Evolutionary conservation across 768 basidiomycete genomes (phyloP).

Genomic region (Boletus sp.): DNA sequence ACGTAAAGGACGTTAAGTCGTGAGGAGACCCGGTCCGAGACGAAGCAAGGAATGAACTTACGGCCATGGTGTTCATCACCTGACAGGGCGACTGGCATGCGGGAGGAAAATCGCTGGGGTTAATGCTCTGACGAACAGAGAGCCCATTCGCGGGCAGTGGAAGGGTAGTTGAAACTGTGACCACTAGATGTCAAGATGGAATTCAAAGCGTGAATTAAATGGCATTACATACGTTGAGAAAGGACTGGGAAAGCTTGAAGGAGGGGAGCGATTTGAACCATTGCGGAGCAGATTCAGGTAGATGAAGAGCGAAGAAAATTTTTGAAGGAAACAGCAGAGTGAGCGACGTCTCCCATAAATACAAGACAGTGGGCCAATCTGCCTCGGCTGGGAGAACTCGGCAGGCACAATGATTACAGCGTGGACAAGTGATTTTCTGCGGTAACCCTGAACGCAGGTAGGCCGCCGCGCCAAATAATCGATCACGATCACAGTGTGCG

Average conservation of each 20-base stretch:
- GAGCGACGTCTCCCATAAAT: not conserved
- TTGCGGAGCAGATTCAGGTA: not conserved
- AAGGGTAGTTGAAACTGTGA: not conserved
- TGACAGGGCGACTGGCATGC: conserved; percentile 20
- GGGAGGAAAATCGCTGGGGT: conserved; percentile 8
- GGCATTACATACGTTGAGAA: conserved; percentile 11
- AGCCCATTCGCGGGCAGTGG: not conserved
- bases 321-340: not conserved
- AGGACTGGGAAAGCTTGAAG: conserved; percentile 8
- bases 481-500: not conserved
- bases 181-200: not conserved
- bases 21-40: not conserved
- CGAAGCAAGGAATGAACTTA: conserved; percentile 1
- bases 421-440: too few species aligned
- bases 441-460: not conserved
- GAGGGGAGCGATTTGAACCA: conserved; percentile 25
- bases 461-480: not conserved
- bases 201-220: not conserved
- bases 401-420: not conserved
- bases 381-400: not conserved
- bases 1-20: not conserved
- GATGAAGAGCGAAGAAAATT: not conserved
- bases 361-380: not conserved
- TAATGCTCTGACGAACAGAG: not conserved
- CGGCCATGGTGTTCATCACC: conserved; percentile 20